Percentiles rank a stretch among this genome's conserved stretches.
Evolutionary conservation across 192 early-diverging fungal species (phyloP).

Genomic region (Mortierella claussenii): DNA sequence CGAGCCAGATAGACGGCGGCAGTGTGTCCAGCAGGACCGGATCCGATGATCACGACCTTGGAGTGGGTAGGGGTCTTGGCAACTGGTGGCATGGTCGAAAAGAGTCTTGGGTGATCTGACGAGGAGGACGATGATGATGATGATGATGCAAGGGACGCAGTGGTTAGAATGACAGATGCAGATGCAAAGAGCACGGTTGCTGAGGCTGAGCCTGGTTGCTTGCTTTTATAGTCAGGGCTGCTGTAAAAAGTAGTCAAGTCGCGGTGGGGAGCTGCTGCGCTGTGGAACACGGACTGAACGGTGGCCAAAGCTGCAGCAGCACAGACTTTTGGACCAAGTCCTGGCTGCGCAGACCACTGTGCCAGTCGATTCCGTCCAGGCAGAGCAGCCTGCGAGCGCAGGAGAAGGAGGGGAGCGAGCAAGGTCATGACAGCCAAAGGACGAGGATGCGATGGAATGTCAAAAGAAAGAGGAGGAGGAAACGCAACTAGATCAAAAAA

Average conservation of each 20-base stretch:
- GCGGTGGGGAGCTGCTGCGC: constrained; percentile 17
- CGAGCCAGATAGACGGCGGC: constrained; percentile 96
- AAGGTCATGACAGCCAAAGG: too few species aligned
- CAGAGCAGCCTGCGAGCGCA: too few species aligned
- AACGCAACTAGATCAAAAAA: too few species aligned
- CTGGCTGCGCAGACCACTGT: neutral
- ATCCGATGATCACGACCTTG: constrained; percentile 84
- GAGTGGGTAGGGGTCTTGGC: constrained; percentile 52
- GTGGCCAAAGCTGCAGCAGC: constrained; percentile 6
- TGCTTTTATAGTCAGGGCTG: neutral
- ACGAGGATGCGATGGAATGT: too few species aligned
- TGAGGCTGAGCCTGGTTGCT: neutral
- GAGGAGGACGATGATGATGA: constrained; percentile 1
- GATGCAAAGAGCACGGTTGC: constrained; percentile 8
- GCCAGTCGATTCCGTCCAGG: neutral
- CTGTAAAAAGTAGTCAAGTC: neutral
- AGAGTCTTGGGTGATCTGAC: constrained; percentile 13
- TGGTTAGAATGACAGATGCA: constrained; percentile 46
- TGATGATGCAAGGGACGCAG: constrained; percentile 17
- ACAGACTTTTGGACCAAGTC: neutral
- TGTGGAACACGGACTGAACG: constrained; percentile 14
- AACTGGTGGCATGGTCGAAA: constrained; percentile 46
- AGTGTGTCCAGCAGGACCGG: constrained; percentile 97
- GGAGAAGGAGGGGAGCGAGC: too few species aligned
- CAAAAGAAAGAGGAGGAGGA: too few species aligned